Conservation (phyloP, 2,329 filamentous ascomycete genomes). For the Hymenoscyphus repandus region DNA sequence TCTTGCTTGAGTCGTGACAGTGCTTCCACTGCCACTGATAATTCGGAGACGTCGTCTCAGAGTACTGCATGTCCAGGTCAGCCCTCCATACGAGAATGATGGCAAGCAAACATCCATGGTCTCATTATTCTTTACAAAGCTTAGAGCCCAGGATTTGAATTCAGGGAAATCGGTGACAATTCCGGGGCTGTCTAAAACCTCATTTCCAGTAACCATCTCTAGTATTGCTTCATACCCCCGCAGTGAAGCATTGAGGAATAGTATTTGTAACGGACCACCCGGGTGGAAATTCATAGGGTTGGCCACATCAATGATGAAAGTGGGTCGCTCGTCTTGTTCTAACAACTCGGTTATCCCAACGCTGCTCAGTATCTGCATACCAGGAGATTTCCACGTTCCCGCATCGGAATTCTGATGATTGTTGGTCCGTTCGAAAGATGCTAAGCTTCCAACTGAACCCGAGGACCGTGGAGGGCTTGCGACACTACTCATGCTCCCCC, state of each 20-base stretch:
- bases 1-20: slow-evolving; percentile 15
- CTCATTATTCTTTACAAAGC: slow-evolving; percentile 46
- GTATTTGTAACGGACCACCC: slow-evolving; percentile 48
- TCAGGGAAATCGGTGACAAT: slow-evolving; percentile 46
- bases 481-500: slow-evolving; percentile 45
- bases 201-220: slow-evolving; percentile 26
- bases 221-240: slow-evolving; percentile 37
- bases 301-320: slow-evolving; percentile 66
- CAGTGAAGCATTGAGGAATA: slow-evolving; percentile 66
- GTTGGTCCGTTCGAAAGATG: slow-evolving; percentile 45
- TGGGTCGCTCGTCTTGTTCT: slow-evolving; percentile 71
- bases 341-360: slow-evolving; percentile 68
- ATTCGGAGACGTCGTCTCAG: slow-evolving; percentile 64
- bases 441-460: slow-evolving; percentile 46
- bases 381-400: slow-evolving; percentile 40
- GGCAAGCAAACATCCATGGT: slow-evolving; percentile 47
- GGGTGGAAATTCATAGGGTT: slow-evolving; percentile 50
- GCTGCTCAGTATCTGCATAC: slow-evolving; percentile 52
- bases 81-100: slow-evolving; percentile 56
- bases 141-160: slow-evolving; percentile 67
- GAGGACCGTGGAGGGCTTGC: slow-evolving; percentile 44
- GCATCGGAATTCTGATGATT: slow-evolving; percentile 48
- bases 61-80: slow-evolving; percentile 67
- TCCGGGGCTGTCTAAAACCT: slow-evolving; percentile 27
- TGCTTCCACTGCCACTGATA: slow-evolving; percentile 50